phyloP scores from a whole-genome alignment of 2,329 filamentous ascomycete species.

The Penicillium sclerotigenum region DNA sequence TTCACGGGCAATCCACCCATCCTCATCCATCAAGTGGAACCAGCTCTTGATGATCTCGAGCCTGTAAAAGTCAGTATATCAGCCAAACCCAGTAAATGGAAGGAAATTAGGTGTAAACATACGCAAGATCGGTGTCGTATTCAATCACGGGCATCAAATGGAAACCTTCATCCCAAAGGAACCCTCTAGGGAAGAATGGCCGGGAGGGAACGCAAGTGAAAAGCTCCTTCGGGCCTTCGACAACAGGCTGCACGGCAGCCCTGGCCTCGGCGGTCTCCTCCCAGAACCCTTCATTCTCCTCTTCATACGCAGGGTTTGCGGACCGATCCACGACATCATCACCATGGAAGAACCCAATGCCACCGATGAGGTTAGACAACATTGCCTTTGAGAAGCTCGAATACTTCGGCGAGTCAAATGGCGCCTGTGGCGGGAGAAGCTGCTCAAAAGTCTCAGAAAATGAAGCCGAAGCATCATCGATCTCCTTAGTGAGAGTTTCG shows the following conservation, averaged over 20 bases:
- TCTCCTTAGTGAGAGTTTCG: conserved; percentile 67
- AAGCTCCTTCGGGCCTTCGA: conserved; percentile 81
- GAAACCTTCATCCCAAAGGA: conserved; percentile 98
- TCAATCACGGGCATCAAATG: conserved; percentile 87
- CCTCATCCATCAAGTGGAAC: conserved; percentile 93
- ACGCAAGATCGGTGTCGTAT: conserved; percentile 86
- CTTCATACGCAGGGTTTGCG: conserved; percentile 87
- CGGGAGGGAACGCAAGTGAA: conserved; percentile 89
- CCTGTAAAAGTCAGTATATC: conserved; percentile 29
- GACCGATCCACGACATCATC: conserved; percentile 85
- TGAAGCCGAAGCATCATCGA: conserved; percentile 61
- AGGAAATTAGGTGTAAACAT: conserved; percentile 18
- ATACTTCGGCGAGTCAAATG: conserved; percentile 72
- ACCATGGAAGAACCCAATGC: conserved; percentile 93
- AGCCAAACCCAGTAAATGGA: background rate
- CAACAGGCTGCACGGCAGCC: conserved; percentile 61
- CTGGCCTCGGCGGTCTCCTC: conserved; percentile 81
- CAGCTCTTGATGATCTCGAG: conserved; percentile 88
- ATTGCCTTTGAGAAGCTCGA: conserved; percentile 79
- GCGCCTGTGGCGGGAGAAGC: conserved; percentile 69
- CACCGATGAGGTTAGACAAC: conserved; percentile 90
- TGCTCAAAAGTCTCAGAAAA: conserved; percentile 74
- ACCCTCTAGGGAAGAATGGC: conserved; percentile 93
- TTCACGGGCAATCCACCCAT: conserved; percentile 96
- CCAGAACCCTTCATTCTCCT: conserved; percentile 95